phyloP scores from a whole-genome alignment of 2,329 filamentous ascomycete species.

The Penicillium sp. region DNA sequence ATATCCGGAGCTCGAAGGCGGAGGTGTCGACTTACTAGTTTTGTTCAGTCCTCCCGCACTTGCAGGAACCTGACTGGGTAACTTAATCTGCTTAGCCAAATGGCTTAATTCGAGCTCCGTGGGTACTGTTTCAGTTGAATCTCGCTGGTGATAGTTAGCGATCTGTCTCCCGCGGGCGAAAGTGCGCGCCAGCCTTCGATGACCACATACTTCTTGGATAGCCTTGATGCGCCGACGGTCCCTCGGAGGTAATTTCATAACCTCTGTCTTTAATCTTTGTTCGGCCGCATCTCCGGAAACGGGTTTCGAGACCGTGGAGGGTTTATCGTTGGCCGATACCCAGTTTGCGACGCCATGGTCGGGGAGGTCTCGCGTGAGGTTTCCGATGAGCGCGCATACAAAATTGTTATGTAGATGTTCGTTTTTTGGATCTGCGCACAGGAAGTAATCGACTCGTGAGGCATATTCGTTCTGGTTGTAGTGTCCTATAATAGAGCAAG shows the following conservation, averaged over 20 bases:
- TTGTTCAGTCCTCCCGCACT: constrained; percentile 73
- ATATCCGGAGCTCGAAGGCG: constrained; percentile 4
- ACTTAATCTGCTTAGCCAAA: constrained; percentile 47
- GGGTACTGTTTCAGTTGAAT: constrained; percentile 30
- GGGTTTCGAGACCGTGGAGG: constrained; percentile 48
- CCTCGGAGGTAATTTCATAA: constrained; percentile 59
- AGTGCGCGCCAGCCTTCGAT: neutral
- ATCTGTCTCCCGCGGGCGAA: neutral
- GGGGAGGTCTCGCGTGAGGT: constrained; percentile 57
- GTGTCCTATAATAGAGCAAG: constrained; percentile 43
- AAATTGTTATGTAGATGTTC: constrained; percentile 62
- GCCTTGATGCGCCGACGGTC: constrained; percentile 58
- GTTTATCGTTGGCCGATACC: constrained; percentile 59
- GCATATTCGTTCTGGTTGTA: constrained; percentile 60
- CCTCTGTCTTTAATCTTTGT: constrained; percentile 60
- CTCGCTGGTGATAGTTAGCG: constrained; percentile 29
- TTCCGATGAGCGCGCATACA: constrained; percentile 56
- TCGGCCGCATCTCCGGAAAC: constrained; percentile 58
- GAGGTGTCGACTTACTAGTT: constrained; percentile 57
- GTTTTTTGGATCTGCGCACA: constrained; percentile 50
- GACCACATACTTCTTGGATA: constrained; percentile 46
- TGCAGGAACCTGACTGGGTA: constrained; percentile 61
- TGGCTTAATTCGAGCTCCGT: constrained; percentile 45
- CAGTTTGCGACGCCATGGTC: constrained; percentile 61
- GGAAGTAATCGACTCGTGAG: constrained; percentile 53